Percentiles rank a stretch among this genome's conserved stretches.
Conservation (phyloP, 768 basidiomycete species). For the Royoungia palumana region DNA sequence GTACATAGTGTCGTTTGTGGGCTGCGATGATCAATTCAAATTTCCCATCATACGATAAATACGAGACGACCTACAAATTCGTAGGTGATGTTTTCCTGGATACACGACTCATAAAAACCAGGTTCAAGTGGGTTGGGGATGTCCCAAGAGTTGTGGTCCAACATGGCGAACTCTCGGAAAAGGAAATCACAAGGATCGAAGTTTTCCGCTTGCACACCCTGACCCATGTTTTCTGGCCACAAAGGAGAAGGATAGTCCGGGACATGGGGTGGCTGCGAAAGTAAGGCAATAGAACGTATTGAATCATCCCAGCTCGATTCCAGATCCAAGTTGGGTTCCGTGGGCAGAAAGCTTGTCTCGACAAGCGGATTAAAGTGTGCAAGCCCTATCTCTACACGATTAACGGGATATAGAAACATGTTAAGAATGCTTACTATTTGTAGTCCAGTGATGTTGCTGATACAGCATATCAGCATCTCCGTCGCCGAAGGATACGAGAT, state of each 20-base stretch:
- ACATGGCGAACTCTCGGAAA: neutral
- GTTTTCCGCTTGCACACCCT: neutral
- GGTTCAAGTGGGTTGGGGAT: neutral
- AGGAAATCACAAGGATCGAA: neutral
- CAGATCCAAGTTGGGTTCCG: too few relatives aligned
- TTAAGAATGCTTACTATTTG: constrained; percentile 4
- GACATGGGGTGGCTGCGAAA: neutral
- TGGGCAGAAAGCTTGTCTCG: neutral
- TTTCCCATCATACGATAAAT: neutral
- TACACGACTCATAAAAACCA: neutral
- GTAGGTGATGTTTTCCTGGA: neutral
- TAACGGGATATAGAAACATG: neutral
- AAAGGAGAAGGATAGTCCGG: neutral
- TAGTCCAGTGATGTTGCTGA: too few relatives aligned
- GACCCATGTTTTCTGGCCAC: neutral
- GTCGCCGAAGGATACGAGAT: neutral
- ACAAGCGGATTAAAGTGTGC: neutral
- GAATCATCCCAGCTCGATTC: neutral
- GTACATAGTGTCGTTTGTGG: neutral
- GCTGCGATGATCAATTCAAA: neutral
- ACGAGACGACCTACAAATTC: constrained; percentile 1
- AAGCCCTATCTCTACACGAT: neutral
- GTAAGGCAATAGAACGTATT: neutral
- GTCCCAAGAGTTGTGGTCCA: neutral
- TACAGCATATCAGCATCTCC: too few relatives aligned